phyloP scores from a whole-genome alignment of 345 rosid genomes.

The Fremontodendron californicum region DNA sequence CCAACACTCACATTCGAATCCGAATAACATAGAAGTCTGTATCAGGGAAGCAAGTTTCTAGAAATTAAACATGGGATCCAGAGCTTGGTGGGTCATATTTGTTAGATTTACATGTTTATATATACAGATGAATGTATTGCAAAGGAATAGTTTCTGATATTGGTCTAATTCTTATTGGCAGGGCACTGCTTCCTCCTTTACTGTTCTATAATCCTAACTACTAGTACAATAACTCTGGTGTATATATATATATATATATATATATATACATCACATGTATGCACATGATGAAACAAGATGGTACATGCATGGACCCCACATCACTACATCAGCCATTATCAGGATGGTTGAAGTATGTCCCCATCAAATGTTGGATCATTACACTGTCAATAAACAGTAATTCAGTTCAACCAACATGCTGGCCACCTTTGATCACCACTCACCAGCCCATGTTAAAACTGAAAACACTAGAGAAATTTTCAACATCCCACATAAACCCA shows the following conservation, averaged over 20 bases:
- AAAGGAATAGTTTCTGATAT: background rate
- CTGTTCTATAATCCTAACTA: background rate
- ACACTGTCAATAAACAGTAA: background rate
- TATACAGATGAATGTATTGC: background rate
- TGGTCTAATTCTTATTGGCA: background rate
- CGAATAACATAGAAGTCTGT: no score
- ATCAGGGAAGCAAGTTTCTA: background rate
- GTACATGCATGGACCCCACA: conserved; percentile 2
- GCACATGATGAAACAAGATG: conserved; percentile 2
- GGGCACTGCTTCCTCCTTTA: background rate
- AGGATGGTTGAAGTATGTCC: background rate
- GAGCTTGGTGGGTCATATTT: background rate
- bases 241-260: background rate
- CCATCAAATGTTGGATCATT: conserved; percentile 4
- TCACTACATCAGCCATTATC: conserved; percentile 12
- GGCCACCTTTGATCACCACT: conserved; percentile 5
- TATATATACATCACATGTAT: background rate
- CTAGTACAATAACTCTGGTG: background rate
- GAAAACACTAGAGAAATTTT: background rate
- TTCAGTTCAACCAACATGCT: conserved; percentile 4
- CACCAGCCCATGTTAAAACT: no score
- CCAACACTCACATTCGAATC: no score
- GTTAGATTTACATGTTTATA: background rate
- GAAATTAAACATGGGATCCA: conserved; percentile 15
- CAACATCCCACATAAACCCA: conserved; percentile 2